phyloP scores from a whole-genome alignment of 2,329 filamentous ascomycete genomes.

The Fusarium sp. region DNA sequence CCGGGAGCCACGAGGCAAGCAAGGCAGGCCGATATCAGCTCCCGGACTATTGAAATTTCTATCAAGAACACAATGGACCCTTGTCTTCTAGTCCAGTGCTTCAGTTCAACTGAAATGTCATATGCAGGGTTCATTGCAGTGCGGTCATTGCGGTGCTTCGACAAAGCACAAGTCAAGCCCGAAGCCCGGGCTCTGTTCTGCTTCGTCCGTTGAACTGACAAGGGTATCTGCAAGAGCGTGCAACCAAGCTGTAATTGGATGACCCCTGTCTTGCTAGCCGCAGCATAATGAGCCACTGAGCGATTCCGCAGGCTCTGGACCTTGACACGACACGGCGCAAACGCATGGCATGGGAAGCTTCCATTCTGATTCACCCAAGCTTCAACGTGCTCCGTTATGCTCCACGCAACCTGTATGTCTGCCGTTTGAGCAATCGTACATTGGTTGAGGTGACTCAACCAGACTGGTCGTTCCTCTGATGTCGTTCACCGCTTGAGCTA shows the following conservation, averaged over 20 bases:
- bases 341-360: constrained; percentile 27
- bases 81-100: constrained; percentile 11
- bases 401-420: constrained; percentile 13
- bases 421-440: background rate
- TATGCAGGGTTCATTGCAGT: constrained; percentile 28
- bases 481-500: constrained; percentile 39
- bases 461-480: constrained; percentile 8
- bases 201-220: constrained; percentile 25
- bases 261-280: constrained; percentile 31
- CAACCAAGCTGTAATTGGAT: constrained; percentile 26
- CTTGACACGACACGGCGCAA: constrained; percentile 14
- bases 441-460: background rate
- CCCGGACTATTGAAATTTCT: constrained; percentile 20
- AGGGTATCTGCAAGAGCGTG: constrained; percentile 28
- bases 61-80: constrained; percentile 12
- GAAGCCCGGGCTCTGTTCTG: constrained; percentile 12
- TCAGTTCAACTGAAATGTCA: constrained; percentile 38
- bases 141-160: constrained; percentile 11
- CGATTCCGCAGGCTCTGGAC: constrained; percentile 30
- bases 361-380: background rate
- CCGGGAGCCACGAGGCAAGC: constrained; percentile 35
- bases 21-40: constrained; percentile 14
- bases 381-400: constrained; percentile 8
- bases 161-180: constrained; percentile 5
- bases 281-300: constrained; percentile 13